Conservation (phyloP, 306 rosid genomes). For the Fagus sylvatica region DNA sequence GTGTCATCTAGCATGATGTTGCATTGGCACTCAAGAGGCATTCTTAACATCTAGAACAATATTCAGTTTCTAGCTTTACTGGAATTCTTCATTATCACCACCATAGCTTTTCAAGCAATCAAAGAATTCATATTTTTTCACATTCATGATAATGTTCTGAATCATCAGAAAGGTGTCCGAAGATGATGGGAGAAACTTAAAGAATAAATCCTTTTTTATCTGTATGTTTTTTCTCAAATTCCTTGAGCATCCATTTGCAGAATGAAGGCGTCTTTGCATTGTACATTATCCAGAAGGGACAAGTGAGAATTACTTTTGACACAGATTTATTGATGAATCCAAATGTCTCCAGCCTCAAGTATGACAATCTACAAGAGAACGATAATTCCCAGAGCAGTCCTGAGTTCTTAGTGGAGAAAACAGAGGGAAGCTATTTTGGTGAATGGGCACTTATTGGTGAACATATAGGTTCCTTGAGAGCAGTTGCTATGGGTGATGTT, state of each 20-base stretch:
- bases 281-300: slow-evolving; percentile 88
- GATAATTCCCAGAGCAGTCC: slow-evolving; percentile 38
- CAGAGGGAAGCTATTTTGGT: slow-evolving; percentile 93
- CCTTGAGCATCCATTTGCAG: slow-evolving; percentile 52
- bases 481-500: slow-evolving; percentile 81
- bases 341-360: too few species aligned
- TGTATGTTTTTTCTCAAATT: slow-evolving; percentile 17
- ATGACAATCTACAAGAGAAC: slow-evolving; percentile 49
- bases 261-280: slow-evolving; percentile 57
- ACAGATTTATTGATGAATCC: slow-evolving; percentile 51
- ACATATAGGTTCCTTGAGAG: slow-evolving; percentile 58
- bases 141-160: too few species aligned
- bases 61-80: too few species aligned
- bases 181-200: slow-evolving; percentile 61
- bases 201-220: slow-evolving; percentile 19
- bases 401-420: slow-evolving; percentile 70
- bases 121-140: slow-evolving; percentile 54
- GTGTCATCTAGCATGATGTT: too few species aligned
- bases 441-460: slow-evolving; percentile 95
- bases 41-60: too few species aligned
- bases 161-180: too few species aligned
- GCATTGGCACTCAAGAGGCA: too few species aligned
- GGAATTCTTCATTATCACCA: too few species aligned
- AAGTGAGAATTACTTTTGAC: slow-evolving; percentile 68
- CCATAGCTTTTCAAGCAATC: too few species aligned